phyloP scores from a whole-genome alignment of 257 asterid genomes.

The Nicotiana tabacum region DNA sequence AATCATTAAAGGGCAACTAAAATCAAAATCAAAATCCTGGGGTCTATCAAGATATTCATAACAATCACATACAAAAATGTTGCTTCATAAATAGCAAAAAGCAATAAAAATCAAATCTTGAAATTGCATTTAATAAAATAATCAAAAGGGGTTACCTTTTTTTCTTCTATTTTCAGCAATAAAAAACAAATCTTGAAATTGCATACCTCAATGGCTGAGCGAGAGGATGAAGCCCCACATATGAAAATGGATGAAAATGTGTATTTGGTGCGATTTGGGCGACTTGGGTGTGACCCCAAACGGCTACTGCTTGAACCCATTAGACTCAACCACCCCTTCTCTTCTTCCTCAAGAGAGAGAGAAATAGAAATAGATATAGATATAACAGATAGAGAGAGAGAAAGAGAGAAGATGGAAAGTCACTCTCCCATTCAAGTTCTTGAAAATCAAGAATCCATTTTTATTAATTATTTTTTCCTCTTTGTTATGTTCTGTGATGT shows the following conservation, averaged over 20 bases:
- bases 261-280: conserved; percentile 18
- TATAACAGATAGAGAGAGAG: neutral
- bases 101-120: neutral
- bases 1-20: neutral
- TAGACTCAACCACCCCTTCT: conserved; percentile 7
- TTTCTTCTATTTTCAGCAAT: neutral
- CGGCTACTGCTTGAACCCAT: conserved; percentile 35
- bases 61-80: neutral
- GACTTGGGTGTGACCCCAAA: conserved; percentile 12
- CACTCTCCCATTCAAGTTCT: conserved; percentile 4
- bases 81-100: neutral
- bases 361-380: neutral
- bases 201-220: conserved; percentile 21
- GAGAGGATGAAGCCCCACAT: conserved; percentile 32
- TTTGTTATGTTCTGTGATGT: neutral
- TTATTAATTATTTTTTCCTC: neutral
- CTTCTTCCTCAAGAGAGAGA: neutral
- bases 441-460: neutral
- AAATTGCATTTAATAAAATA: neutral
- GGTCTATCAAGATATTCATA: neutral
- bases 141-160: neutral
- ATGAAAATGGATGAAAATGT: conserved; percentile 22
- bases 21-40: neutral
- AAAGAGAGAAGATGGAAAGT: conserved; percentile 6
- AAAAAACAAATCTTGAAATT: neutral